These are phyloP conservation scores for Skeletonema marinoi DNA, from an alignment of 108 stramenopile species.

Conservation along the genomic window DNA sequence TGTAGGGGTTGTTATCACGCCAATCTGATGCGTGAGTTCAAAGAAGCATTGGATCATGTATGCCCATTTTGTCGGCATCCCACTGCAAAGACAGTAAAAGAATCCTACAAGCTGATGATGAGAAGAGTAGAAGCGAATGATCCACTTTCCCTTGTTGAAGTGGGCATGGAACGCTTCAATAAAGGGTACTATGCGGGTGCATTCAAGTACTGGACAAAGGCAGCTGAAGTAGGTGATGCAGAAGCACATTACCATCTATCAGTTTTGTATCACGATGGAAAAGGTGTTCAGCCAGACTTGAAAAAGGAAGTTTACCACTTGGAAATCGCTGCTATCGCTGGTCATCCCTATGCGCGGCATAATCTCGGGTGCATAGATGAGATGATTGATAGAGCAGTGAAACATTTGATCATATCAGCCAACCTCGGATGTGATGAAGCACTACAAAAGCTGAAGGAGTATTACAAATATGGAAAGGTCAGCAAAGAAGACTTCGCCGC, in stretches of 20 bases:
- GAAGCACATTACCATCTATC: background rate
- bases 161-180: background rate
- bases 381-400: background rate
- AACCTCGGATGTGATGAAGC: background rate
- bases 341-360: background rate
- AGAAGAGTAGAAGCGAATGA: slow-evolving; percentile 4
- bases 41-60: background rate
- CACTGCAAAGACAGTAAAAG: background rate
- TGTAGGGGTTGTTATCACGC: background rate
- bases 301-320: background rate
- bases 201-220: background rate
- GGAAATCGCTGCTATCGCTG: background rate
- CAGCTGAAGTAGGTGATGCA: background rate
- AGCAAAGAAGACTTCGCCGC: background rate
- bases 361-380: background rate
- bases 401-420: background rate
- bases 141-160: background rate
- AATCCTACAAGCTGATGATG: background rate
- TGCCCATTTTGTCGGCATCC: background rate
- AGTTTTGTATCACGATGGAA: background rate
- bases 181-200: background rate
- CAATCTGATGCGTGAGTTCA: background rate
- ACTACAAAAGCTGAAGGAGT: background rate
- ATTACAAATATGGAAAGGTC: background rate
- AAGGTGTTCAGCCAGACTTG: background rate